Evolutionary conservation across 805 yeast species (phyloP), one percentile per base, ranked within the genome.

Genomic region (Ogataea neopini): DNA sequence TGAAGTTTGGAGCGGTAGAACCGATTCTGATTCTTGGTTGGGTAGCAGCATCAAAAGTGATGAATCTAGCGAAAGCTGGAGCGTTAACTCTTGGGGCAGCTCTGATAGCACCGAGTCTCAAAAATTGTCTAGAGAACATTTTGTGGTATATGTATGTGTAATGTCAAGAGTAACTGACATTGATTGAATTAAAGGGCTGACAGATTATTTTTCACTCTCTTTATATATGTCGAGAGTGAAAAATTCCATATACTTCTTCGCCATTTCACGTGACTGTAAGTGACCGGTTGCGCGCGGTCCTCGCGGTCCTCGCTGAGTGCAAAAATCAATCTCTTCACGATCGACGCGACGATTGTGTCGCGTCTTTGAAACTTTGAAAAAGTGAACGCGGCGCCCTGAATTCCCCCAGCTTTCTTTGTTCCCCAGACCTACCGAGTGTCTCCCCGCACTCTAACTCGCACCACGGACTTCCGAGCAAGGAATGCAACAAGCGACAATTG

Each of bases 1-100:
- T 73, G 78, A 90, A 90, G 70, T 91, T 84, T 66, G 97, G 97
- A 49, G 96, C 97, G 45, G 72, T 71, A 36, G 91, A 80, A 46
- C 95, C 95, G 67, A 86, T 84, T 75, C 96, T 80, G 56, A 84
- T 70, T 68, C 81, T 75, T 65, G 83, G 82, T 64, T 78, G 83
- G 26, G 76, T 70, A 49, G 75, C 79, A 50, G 75, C 77, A 52
- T 70, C 76, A 59, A 76, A 76, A n/a, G 77, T 68, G 36, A 66
- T 54, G 53, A 62, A 63, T 66, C 74, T 72, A 30, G 41, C 46
- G 30, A 50, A 44, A 17, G 40, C 33, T 18, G 50, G 49, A 13
- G 47, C 19, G 36, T 22, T n/a, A n/a, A 49, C 22, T 39, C 47
- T 47, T 13, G 54, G 40, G 18, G 52, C 40, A 11, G 47, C 42